Conservation (phyloP, 2,329 filamentous ascomycete genomes). For the Reticulascus tulasneorum region DNA sequence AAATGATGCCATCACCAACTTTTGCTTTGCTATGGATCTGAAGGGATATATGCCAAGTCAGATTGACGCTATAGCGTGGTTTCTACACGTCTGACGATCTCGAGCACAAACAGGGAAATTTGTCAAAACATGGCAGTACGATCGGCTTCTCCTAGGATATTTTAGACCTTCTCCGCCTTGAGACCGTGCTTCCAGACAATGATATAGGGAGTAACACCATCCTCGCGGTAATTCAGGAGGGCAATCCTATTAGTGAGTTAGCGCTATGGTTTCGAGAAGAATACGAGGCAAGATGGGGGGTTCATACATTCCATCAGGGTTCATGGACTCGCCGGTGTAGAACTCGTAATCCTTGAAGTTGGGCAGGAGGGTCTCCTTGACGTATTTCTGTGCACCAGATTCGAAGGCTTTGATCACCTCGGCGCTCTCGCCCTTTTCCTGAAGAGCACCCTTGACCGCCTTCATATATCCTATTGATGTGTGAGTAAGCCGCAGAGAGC, state of each 20-base stretch:
- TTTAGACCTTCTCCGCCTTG: constrained; percentile 85
- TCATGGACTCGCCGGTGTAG: constrained; percentile 87
- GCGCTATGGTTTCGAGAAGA: neutral
- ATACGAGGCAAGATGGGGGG: constrained; percentile 1
- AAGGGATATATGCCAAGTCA: constrained; percentile 17
- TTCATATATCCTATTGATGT: constrained; percentile 75
- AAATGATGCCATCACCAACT: constrained; percentile 7
- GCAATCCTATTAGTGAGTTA: constrained; percentile 56
- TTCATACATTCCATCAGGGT: constrained; percentile 87
- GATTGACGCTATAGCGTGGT: constrained; percentile 13
- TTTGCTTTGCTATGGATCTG: constrained; percentile 15
- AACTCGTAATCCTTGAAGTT: constrained; percentile 98
- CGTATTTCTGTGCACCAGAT: constrained; percentile 65
- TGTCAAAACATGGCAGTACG: constrained; percentile 11
- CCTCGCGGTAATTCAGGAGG: constrained; percentile 96
- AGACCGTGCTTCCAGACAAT: constrained; percentile 96
- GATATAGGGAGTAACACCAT: constrained; percentile 85
- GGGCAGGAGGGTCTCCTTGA: constrained; percentile 74
- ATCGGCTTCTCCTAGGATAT: constrained; percentile 3
- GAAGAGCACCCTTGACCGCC: constrained; percentile 69
- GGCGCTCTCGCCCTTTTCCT: constrained; percentile 56
- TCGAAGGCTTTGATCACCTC: constrained; percentile 76
- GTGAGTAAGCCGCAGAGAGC: neutral
- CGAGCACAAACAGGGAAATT: constrained; percentile 10
- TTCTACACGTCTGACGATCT: constrained; percentile 2